phyloP scores from a whole-genome alignment of 108 stramenopile genomes.

The Parietichytrium sp. region DNA sequence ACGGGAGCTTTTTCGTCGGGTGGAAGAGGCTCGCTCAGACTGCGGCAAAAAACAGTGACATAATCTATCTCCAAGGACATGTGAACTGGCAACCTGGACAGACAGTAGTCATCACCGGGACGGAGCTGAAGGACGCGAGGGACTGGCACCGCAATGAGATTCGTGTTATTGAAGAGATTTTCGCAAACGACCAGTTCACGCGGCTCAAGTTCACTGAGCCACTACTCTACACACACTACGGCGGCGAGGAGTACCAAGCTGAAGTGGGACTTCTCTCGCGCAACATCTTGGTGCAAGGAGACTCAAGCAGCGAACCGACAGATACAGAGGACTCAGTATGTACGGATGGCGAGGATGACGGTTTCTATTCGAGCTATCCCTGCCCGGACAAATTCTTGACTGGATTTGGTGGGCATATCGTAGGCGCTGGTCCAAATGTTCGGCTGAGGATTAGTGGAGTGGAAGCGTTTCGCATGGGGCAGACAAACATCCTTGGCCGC shows the following conservation, averaged over 20 bases:
- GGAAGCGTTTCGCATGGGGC: conserved; percentile 60
- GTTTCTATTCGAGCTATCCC: conserved; percentile 37
- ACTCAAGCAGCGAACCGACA: conserved; percentile 45
- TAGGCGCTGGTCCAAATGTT: conserved; percentile 42
- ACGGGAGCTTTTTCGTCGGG: conserved; percentile 53
- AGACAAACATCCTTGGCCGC: conserved; percentile 60
- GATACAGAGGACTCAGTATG: conserved; percentile 51
- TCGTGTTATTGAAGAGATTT: conserved; percentile 39
- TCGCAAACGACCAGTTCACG: conserved; percentile 38
- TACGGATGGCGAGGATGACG: conserved; percentile 8
- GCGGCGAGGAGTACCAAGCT: conserved; percentile 55
- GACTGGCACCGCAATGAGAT: conserved; percentile 53
- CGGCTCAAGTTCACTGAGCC: conserved; percentile 43
- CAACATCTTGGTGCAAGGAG: conserved; percentile 59
- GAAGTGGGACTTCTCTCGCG: conserved; percentile 62
- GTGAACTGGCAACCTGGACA: conserved; percentile 60
- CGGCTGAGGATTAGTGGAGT: conserved; percentile 52
- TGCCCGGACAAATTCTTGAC: conserved; percentile 48
- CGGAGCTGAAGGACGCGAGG: conserved; percentile 47
- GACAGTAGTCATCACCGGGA: conserved; percentile 53
- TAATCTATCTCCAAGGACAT: conserved; percentile 48
- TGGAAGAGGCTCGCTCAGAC: conserved; percentile 58
- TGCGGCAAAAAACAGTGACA: conserved; percentile 33
- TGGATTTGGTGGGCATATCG: conserved; percentile 63
- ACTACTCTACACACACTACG: conserved; percentile 49